phyloP scores from a whole-genome alignment of 164 flowering plant genomes.

The Magnolia sinica region DNA sequence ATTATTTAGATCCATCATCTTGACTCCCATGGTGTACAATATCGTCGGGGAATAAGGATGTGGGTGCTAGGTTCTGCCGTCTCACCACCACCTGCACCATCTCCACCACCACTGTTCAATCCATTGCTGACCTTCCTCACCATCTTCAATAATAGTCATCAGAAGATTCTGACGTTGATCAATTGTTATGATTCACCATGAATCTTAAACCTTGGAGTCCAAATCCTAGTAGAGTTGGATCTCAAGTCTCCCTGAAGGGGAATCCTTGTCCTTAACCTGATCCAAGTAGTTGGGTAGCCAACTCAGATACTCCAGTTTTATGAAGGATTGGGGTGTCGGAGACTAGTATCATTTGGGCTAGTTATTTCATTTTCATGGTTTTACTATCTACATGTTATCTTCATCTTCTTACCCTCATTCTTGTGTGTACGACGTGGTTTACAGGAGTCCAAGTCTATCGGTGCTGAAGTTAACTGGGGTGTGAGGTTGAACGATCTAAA shows the following conservation, averaged over 20 bases:
- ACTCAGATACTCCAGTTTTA: not conserved
- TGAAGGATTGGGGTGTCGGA: not conserved
- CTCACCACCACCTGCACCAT: too few relatives aligned
- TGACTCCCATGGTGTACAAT: too few relatives aligned
- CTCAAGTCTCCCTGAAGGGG: not conserved
- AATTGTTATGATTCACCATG: not conserved
- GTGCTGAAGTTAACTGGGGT: constrained; percentile 99
- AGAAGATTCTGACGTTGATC: not conserved
- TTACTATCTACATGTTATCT: not conserved
- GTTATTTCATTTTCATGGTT: not conserved
- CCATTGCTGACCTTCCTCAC: not conserved
- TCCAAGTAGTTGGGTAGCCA: not conserved
- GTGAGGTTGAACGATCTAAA: constrained; percentile 73
- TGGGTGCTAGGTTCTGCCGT: too few relatives aligned
- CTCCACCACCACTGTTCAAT: too few relatives aligned
- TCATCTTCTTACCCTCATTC: not conserved
- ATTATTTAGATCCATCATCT: too few relatives aligned
- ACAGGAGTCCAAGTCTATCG: constrained; percentile 91
- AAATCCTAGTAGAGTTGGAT: not conserved
- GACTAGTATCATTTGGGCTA: not conserved
- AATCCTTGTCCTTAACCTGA: not conserved
- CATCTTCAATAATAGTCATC: not conserved
- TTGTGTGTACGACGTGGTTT: not conserved
- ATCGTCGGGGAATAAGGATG: too few relatives aligned
- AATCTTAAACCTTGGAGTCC: too few relatives aligned